Evolutionary conservation across 106 monocot species (phyloP).

Genomic region (Triglochin maritima): DNA sequence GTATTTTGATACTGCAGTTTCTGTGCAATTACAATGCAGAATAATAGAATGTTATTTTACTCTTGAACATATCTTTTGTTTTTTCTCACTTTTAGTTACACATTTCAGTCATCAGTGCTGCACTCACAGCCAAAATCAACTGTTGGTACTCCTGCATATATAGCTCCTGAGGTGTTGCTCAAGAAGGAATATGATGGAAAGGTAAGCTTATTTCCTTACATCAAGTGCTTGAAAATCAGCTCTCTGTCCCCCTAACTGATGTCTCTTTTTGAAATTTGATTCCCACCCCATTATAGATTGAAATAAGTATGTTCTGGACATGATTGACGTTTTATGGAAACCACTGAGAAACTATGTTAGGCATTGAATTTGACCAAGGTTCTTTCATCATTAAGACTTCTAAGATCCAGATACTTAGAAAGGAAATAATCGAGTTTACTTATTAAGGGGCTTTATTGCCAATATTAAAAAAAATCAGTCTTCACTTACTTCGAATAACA

Average conservation of each 20-base stretch:
- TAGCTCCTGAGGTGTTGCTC: conserved; percentile 83
- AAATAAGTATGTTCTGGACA: neutral
- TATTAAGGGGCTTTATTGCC: neutral
- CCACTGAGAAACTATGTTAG: no score
- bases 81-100: neutral
- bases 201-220: conserved; percentile 24
- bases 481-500: neutral
- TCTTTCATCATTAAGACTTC: neutral
- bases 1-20: neutral
- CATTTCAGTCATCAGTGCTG: conserved; percentile 61
- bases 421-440: neutral
- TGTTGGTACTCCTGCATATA: conserved; percentile 95
- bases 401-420: neutral
- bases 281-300: neutral
- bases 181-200: conserved; percentile 94
- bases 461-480: neutral
- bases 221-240: neutral
- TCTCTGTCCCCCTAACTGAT: neutral
- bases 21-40: neutral
- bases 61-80: neutral
- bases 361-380: no score
- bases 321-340: neutral
- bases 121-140: conserved; percentile 96
- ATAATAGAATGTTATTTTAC: no score
- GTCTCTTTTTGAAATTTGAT: neutral